Percentiles rank a stretch among this genome's conserved stretches.
Evolutionary conservation across 164 flowering plant species (phyloP).

Genomic region (Vitis labrusca): DNA sequence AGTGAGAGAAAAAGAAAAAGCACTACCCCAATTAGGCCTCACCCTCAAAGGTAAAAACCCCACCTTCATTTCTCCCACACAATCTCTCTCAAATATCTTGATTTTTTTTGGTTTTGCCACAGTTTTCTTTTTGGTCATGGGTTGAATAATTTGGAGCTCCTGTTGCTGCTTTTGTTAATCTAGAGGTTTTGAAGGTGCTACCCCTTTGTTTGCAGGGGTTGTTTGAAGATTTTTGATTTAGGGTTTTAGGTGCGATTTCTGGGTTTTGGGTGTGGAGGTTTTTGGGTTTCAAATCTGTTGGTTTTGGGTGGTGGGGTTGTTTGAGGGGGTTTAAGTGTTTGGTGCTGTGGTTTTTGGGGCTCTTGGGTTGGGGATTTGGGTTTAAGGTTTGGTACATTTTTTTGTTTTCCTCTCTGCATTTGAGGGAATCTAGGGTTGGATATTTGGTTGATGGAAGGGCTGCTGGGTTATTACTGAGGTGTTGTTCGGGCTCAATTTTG

Average conservation of each 20-base stretch:
- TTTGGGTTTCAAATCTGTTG: no score
- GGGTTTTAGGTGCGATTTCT: not conserved
- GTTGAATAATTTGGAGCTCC: no score
- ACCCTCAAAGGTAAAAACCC: no score
- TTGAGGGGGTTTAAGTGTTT: not conserved
- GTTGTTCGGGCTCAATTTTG: not conserved
- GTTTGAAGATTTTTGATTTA: not conserved
- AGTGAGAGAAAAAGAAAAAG: constrained; percentile 7
- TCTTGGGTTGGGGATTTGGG: constrained; percentile 1
- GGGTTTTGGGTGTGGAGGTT: constrained; percentile 1
- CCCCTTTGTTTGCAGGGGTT: not conserved
- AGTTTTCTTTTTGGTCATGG: no score
- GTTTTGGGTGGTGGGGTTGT: not conserved
- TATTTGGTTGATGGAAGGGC: not conserved
- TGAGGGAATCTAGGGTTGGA: not conserved
- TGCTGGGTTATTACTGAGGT: not conserved
- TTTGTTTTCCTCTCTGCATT: not conserved
- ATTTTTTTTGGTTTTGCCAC: no score
- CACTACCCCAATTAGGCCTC: constrained; percentile 11
- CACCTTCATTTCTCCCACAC: no score
- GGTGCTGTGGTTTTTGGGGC: not conserved
- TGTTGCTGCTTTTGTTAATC: no score
- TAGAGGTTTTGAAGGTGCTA: no score
- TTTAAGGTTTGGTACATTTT: not conserved
- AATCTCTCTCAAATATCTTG: no score